Evolutionary conservation across 768 basidiomycete genomes (phyloP).

Genomic region (Baorangia bicolor): DNA sequence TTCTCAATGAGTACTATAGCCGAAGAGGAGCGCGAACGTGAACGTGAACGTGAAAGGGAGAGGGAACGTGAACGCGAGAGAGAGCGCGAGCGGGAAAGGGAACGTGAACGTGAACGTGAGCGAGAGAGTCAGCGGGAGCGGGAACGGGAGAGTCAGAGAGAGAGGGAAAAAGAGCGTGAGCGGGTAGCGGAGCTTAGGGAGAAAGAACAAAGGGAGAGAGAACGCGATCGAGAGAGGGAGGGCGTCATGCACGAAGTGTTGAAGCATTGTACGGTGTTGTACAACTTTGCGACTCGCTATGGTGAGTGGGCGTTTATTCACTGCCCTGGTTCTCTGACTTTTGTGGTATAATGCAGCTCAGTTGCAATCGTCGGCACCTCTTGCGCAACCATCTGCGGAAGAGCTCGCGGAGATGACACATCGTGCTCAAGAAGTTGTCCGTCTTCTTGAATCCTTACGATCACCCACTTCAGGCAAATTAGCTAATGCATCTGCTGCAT

Average conservation of each 20-base stretch:
- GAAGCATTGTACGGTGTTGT: slow-evolving; percentile 58
- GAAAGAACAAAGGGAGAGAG: slow-evolving; percentile 25
- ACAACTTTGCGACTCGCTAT: slow-evolving; percentile 65
- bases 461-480: slow-evolving; percentile 23
- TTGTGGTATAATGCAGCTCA: slow-evolving; percentile 22
- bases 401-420: slow-evolving; percentile 72
- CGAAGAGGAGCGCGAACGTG: slow-evolving; percentile 24
- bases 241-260: slow-evolving; percentile 25
- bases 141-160: slow-evolving; percentile 23
- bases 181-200: slow-evolving; percentile 21
- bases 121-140: slow-evolving; percentile 20
- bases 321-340: neutral
- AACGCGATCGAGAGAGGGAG: slow-evolving; percentile 22
- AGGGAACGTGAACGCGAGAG: slow-evolving; percentile 19
- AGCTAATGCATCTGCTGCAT: slow-evolving; percentile 10
- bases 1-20: slow-evolving; percentile 7
- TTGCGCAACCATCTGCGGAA: slow-evolving; percentile 48
- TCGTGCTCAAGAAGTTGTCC: slow-evolving; percentile 63
- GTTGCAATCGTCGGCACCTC: slow-evolving; percentile 44
- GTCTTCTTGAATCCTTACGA: slow-evolving; percentile 51
- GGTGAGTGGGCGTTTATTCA: slow-evolving; percentile 40
- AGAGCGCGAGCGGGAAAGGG: slow-evolving; percentile 23
- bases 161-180: slow-evolving; percentile 25
- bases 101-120: slow-evolving; percentile 20
- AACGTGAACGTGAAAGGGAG: slow-evolving; percentile 22